Percentiles rank a stretch among this genome's conserved stretches.
These are phyloP conservation scores for Aspergillus wentii DNA, from an alignment of 495 filamentous ascomycete species.

Conservation along the genomic window DNA sequence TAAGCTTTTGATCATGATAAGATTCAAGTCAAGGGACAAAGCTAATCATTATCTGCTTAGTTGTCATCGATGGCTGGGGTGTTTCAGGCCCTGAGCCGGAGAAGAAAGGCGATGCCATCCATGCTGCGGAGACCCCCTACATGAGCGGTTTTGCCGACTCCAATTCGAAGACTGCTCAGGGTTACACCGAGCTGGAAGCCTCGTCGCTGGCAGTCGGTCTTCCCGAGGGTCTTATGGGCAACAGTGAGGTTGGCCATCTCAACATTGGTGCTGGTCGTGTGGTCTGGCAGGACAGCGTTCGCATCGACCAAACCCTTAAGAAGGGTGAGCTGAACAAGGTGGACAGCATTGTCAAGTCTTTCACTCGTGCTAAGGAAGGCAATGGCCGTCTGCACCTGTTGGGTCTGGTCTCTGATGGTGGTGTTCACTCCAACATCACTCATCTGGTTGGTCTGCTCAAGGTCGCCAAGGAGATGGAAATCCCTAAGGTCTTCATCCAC, in stretches of 20 bases:
- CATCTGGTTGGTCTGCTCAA: slow-evolving; percentile 83
- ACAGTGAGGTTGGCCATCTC: slow-evolving; percentile 95
- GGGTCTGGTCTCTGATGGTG: slow-evolving; percentile 88
- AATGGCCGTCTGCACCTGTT: slow-evolving; percentile 90
- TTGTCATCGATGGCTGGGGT: slow-evolving; percentile 99
- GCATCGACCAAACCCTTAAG: slow-evolving; percentile 94
- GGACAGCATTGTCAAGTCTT: slow-evolving; percentile 68
- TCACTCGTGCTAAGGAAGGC: slow-evolving; percentile 76
- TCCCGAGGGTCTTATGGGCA: slow-evolving; percentile 96
- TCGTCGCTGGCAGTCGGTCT: slow-evolving; percentile 94
- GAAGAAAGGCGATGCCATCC: slow-evolving; percentile 88
- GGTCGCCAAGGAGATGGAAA: slow-evolving; percentile 79
- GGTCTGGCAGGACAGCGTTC: slow-evolving; percentile 98
- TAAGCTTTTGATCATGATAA: slow-evolving; percentile 41
- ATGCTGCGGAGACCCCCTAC: slow-evolving; percentile 82
- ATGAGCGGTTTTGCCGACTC: slow-evolving; percentile 72
- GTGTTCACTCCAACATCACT: slow-evolving; percentile 93
- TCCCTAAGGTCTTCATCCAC: slow-evolving; percentile 94
- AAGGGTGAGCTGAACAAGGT: slow-evolving; percentile 76
- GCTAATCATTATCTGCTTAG: slow-evolving; percentile 36
- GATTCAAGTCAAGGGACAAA: slow-evolving; percentile 9
- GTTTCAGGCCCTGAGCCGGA: slow-evolving; percentile 73
- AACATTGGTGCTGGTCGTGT: slow-evolving; percentile 98
- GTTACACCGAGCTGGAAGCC: slow-evolving; percentile 85
- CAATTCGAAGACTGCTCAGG: slow-evolving; percentile 63